These are phyloP conservation scores for Alnus rubra DNA, from an alignment of 306 rosid species.

Conservation along the genomic window DNA sequence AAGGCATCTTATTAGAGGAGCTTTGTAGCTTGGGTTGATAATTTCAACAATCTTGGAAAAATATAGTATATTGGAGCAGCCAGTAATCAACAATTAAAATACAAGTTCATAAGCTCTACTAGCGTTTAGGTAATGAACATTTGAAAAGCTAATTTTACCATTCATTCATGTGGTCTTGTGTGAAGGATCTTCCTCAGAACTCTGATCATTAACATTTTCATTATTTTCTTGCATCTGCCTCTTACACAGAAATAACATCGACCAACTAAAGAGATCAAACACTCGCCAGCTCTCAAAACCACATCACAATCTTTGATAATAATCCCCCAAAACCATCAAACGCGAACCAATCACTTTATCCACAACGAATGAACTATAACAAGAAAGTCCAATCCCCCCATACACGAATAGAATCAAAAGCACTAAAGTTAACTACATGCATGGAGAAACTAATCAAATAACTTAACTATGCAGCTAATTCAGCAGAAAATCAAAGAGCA, in stretches of 20 bases:
- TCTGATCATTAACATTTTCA: not conserved
- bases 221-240: not conserved
- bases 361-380: not conserved
- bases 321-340: not conserved
- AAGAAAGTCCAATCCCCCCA: not conserved
- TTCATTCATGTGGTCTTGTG: not conserved
- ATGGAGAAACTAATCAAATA: not conserved
- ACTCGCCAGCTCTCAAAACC: not conserved
- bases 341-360: not conserved
- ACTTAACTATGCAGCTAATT: not conserved
- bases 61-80: not conserved
- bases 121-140: too few species aligned
- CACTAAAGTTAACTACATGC: not conserved
- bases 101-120: not conserved
- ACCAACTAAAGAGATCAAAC: not conserved
- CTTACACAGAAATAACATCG: not conserved
- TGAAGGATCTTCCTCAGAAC: not conserved
- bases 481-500: not conserved
- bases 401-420: too few species aligned
- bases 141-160: too few species aligned
- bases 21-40: not conserved
- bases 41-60: not conserved
- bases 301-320: not conserved
- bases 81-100: not conserved
- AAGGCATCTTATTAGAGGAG: not conserved